Percentiles rank a stretch among this genome's conserved stretches.
Conservation (phyloP, 192 early-diverging fungal species). For the Jimgerdemannia flammicorona region DNA sequence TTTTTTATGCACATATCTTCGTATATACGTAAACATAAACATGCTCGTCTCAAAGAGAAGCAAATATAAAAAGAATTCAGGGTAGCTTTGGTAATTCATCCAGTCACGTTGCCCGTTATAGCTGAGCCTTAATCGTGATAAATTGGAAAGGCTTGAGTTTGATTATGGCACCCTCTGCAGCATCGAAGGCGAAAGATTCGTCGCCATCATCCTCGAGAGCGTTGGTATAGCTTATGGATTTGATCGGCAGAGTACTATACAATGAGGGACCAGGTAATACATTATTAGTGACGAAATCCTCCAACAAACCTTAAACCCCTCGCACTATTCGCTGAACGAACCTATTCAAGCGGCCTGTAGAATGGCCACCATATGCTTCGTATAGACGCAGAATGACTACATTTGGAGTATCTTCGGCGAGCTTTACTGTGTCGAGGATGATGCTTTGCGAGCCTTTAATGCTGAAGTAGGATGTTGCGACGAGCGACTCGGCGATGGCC, state of each 20-base stretch:
- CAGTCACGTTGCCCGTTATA: neutral
- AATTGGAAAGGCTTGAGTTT: neutral
- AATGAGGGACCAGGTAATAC: neutral
- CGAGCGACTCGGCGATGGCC: neutral
- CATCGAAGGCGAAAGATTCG: neutral
- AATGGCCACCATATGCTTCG: conserved; percentile 89
- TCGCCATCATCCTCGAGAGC: neutral
- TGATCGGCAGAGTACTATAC: neutral
- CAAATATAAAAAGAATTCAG: no score
- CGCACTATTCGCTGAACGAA: neutral
- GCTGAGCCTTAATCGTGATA: neutral
- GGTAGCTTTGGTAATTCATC: no score
- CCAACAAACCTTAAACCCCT: no score
- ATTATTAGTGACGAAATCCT: no score
- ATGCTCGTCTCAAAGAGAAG: no score
- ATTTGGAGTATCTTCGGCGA: conserved; percentile 68
- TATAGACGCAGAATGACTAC: conserved; percentile 81
- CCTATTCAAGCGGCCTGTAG: conserved; percentile 48
- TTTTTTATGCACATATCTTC: no score
- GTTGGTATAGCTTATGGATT: neutral
- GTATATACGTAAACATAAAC: no score
- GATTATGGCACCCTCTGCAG: neutral
- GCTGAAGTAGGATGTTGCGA: conserved; percentile 29
- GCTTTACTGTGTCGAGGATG: conserved; percentile 90
- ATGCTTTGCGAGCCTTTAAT: conserved; percentile 61